Base-by-base conservation (phyloP, 768 basidiomycete species). In the Lanmaoa rubissima region DNA sequence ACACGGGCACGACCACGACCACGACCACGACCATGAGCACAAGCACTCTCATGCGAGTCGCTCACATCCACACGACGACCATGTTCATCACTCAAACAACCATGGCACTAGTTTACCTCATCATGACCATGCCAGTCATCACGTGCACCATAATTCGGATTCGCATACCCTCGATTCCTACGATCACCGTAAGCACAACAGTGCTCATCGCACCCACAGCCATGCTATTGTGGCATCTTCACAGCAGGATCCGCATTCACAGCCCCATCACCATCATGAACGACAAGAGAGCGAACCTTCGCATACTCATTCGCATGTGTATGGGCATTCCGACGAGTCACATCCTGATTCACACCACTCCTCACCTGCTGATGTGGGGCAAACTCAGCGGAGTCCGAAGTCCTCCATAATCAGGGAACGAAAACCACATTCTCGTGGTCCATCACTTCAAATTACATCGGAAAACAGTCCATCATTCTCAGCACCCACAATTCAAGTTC, bases 371-470 rank as follows among this genome's bases (percentile, higher is more conserved):
- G 51, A 32, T 34, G 24, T 40, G 24, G 59, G 48, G 31, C 61
- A 62, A 26, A 45, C 32, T 28, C 53, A 61, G 28, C 51, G 54
- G 7, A 32, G 14, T 51, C 31, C 53, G 17, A 59, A 55, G 28
- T 43, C 48, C 48, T 65, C 61, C 49, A 58, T 53, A 54, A 61
- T 69, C 35, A 66, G 69, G 54, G 65, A 65, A 43, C 66, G 65
- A 41, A 75, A 74, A 55, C 74, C 75, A 19, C 73, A 74, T 52
- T 78, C 73, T 57, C 71, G 68, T 36, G 76, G 76, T 13, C 65
- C 76, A n/a, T 72, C 78, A 21, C 69, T 81, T 26, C 71, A 75
- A 55, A 66, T 76, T 40, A 64, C 74, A 36, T 59, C 63, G n/a
- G 64, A 58, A 59, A 67, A 36, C 49, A 60, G 58, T 47, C 61